A percentile compares a stretch with the other conserved stretches of the same genome.
Conservation (phyloP, 495 filamentous ascomycete genomes). For the Penicillium lagena region DNA sequence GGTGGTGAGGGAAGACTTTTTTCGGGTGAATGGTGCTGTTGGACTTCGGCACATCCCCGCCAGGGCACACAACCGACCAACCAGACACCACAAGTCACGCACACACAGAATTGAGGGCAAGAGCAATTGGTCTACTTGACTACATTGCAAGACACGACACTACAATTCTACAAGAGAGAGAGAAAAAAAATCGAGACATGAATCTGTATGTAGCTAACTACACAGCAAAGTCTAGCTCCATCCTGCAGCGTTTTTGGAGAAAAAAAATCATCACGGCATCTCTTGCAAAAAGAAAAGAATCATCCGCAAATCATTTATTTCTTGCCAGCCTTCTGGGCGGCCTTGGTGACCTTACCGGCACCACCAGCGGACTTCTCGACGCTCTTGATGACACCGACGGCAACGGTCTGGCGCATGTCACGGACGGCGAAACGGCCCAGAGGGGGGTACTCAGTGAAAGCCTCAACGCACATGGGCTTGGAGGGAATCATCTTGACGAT, state of each 20-base stretch:
- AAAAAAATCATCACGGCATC: slow-evolving; percentile 29
- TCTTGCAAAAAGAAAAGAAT: slow-evolving; percentile 2
- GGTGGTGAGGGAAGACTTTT: too few species aligned
- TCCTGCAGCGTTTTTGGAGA: slow-evolving; percentile 23
- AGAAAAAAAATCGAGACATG: slow-evolving; percentile 11
- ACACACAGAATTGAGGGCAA: too few species aligned
- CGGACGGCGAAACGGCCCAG: slow-evolving; percentile 98
- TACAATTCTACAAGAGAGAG: background rate
- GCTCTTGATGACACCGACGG: slow-evolving; percentile 92
- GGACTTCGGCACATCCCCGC: too few species aligned
- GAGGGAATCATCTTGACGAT: slow-evolving; percentile 99
- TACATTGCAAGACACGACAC: too few species aligned
- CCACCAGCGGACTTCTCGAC: slow-evolving; percentile 68
- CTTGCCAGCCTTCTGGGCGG: slow-evolving; percentile 61
- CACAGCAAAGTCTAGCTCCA: slow-evolving; percentile 24
- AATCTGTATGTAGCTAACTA: slow-evolving; percentile 22
- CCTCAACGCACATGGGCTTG: slow-evolving; percentile 99
- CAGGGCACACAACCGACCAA: too few species aligned
- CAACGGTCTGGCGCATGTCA: slow-evolving; percentile 86
- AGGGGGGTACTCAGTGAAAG: slow-evolving; percentile 98
- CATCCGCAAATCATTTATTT: slow-evolving; percentile 47
- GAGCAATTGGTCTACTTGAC: too few species aligned
- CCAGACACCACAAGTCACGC: too few species aligned
- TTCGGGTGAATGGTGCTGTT: too few species aligned
- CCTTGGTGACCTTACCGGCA: slow-evolving; percentile 72